Evolutionary conservation across 2,329 filamentous ascomycete genomes (phyloP).

Genomic region (Aspergillus hiratsukae): DNA sequence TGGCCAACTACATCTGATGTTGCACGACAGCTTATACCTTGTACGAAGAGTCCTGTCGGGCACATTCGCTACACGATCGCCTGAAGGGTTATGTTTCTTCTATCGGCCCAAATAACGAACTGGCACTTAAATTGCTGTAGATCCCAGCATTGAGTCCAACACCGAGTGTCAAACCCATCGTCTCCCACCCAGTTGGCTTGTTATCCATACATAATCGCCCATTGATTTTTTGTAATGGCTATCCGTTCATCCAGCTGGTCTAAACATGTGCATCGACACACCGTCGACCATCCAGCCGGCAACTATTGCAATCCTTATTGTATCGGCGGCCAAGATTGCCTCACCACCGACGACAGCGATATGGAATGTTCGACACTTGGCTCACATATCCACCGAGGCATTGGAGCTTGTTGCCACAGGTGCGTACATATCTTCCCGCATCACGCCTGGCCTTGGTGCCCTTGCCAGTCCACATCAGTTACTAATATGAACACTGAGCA

Average conservation of each 20-base stretch:
- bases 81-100: neutral
- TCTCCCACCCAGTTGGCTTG: neutral
- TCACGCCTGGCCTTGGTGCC: neutral
- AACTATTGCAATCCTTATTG: neutral
- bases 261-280: neutral
- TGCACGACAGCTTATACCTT: neutral
- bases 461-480: neutral
- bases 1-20: neutral
- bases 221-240: neutral
- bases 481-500: neutral
- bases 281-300: neutral
- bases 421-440: neutral
- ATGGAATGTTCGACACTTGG: neutral
- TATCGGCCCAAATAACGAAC: neutral
- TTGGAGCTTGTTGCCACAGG: neutral
- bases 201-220: neutral
- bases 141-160: neutral
- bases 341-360: neutral
- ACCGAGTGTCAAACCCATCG: neutral
- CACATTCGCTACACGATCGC: neutral
- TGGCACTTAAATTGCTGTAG: neutral
- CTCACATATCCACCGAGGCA: neutral
- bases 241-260: neutral
- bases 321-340: neutral
- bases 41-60: neutral